Evolutionary conservation across 2,329 filamentous ascomycete genomes (phyloP), one percentile per base, ranked within the genome.

Genomic region (Cladosporium austrohemisphaericum): DNA sequence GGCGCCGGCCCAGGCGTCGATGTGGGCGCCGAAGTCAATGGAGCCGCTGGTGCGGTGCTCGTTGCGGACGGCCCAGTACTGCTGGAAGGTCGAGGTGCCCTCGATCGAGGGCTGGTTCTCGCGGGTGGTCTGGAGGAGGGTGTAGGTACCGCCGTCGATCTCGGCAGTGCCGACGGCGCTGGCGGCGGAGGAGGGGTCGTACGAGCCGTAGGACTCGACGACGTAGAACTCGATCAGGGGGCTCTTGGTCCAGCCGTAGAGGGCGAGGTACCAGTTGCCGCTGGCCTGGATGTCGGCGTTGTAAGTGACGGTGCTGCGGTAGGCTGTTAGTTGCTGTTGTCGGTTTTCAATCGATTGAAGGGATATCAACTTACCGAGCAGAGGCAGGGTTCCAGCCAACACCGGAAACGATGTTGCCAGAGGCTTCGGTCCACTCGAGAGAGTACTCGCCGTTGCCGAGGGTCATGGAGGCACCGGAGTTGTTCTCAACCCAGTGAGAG

Each of bases 311-410:
- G 60, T 68, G 22, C 43, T 47, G 23, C 11, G 68, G 71, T 78
- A 29, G 64, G 66, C 32, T 71, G 76, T 14, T 64, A 68, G 68
- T 76, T 78, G 52, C 64, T 71, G 60, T 79, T 76, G 43, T 64
- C 68, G 51, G 74, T 77, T 59, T 9, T 11, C 11, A 11, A 26
- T 31, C 3, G 18, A 19, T 5, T 2, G 16, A 13, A 22, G 10
- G 1, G 14, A 4, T 31, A 4, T 14, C 18, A 29, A 16, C 66
- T 52, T 71, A 80, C 76, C 74, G 68, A 20, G 68, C 63, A 47
- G 63, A 71, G 41, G 77, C 78, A 20, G 77, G 72, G 50, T 73
- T 73, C 77, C 78, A 81, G 32, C 79, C 79, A 65, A 80, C 81
- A 25, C 79, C 79, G 50, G 69, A 76, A 25, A 79, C 77, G 38